Evolutionary conservation across 176 grass and related monocot genomes (phyloP).

Genomic region (Raddia distichophylla): DNA sequence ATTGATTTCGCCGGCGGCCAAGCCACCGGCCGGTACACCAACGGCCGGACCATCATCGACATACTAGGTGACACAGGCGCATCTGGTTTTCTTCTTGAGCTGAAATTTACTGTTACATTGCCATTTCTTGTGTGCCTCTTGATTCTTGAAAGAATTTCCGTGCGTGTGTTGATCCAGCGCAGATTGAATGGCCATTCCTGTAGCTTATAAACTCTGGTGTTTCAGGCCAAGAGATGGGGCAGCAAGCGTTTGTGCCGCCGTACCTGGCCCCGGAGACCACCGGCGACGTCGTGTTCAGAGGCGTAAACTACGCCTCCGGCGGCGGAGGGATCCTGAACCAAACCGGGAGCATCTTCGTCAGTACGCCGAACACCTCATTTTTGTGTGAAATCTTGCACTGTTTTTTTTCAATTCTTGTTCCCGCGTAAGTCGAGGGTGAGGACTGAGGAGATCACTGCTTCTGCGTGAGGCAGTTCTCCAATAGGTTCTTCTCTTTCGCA

Average conservation of each 20-base stretch:
- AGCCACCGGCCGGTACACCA: slow-evolving; percentile 77
- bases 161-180: too few species aligned
- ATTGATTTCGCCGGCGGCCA: slow-evolving; percentile 63
- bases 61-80: slow-evolving; percentile 54
- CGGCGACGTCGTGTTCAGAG: slow-evolving; percentile 54
- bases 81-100: slow-evolving; percentile 19
- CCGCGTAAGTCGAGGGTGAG: neutral
- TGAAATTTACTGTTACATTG: slow-evolving; percentile 27
- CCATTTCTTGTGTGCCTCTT: neutral
- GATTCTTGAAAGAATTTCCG: neutral
- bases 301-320: slow-evolving; percentile 92
- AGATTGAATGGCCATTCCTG: neutral
- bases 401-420: slow-evolving; percentile 20
- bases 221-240: slow-evolving; percentile 68
- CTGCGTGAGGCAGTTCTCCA: slow-evolving; percentile 18
- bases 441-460: slow-evolving; percentile 19
- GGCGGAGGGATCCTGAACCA: slow-evolving; percentile 84
- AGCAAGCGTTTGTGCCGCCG: slow-evolving; percentile 56
- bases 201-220: neutral
- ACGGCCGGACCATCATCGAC: slow-evolving; percentile 77
- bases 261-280: slow-evolving; percentile 68
- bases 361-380: slow-evolving; percentile 23
- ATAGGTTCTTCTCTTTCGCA: slow-evolving; percentile 5
- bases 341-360: slow-evolving; percentile 79
- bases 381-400: slow-evolving; percentile 17